Evolutionary conservation across 768 basidiomycete genomes (phyloP).

Genomic region (Favolaschia claudopus): DNA sequence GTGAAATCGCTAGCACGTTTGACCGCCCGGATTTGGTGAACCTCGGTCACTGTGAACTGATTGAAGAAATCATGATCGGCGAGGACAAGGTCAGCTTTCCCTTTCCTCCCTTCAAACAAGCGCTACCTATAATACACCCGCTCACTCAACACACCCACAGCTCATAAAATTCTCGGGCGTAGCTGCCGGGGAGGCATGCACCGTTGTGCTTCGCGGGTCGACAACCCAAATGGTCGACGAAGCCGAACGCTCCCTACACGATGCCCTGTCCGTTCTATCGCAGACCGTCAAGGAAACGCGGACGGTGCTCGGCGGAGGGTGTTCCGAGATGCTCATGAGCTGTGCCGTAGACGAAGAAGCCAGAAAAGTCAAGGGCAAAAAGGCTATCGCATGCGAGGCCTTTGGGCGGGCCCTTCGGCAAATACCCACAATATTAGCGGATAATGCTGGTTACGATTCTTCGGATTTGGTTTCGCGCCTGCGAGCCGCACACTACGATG

Average conservation of each 20-base stretch:
- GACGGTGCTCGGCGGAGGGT: conserved; percentile 93
- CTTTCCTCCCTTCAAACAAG: neutral
- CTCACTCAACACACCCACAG: conserved; percentile 47
- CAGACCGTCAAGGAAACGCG: conserved; percentile 98
- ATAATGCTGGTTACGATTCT: conserved; percentile 98
- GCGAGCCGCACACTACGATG: conserved; percentile 94
- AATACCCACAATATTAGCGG: conserved; percentile 96
- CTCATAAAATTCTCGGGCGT: conserved; percentile 99
- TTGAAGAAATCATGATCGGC: conserved; percentile 99
- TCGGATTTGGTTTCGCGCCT: conserved; percentile 91
- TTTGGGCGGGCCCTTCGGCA: conserved; percentile 89
- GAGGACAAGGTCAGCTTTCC: conserved; percentile 91
- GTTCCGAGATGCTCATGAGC: conserved; percentile 98
- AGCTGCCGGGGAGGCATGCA: conserved; percentile 96
- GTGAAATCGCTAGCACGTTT: conserved; percentile 96
- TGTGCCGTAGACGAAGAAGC: conserved; percentile 92
- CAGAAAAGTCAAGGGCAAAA: conserved; percentile 88
- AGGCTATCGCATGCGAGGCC: conserved; percentile 93
- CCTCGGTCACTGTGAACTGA: conserved; percentile 91
- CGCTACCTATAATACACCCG: neutral
- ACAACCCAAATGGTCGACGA: conserved; percentile 99
- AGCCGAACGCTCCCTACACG: conserved; percentile 96
- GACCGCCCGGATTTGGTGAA: conserved; percentile 92
- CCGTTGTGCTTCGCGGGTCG: conserved; percentile 95
- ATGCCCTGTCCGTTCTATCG: conserved; percentile 95